Percentiles rank a stretch among this genome's conserved stretches.
Evolutionary conservation across 1,139 yeast species (phyloP).

Genomic region (Candida buenavistaensis): DNA sequence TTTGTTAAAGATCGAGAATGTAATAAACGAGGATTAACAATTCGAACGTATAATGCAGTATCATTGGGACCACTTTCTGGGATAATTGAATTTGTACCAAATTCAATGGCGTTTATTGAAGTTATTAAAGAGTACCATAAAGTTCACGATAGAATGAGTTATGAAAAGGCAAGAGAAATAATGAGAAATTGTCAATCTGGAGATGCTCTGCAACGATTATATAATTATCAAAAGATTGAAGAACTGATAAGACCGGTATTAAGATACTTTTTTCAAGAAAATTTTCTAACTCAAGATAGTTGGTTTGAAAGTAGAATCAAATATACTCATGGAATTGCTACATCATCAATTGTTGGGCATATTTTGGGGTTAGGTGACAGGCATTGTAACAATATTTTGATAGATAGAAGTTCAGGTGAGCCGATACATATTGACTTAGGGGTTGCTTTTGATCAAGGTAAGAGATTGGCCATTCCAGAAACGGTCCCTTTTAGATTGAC

Average conservation of each 20-base stretch:
- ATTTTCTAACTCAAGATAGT: slow-evolving; percentile 61
- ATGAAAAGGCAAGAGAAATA: slow-evolving; percentile 59
- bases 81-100: slow-evolving; percentile 82
- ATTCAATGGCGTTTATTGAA: slow-evolving; percentile 72
- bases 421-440: slow-evolving; percentile 96
- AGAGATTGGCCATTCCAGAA: slow-evolving; percentile 81
- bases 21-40: slow-evolving; percentile 52
- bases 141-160: slow-evolving; percentile 38
- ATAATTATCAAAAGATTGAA: slow-evolving; percentile 53
- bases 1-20: slow-evolving; percentile 59
- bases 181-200: slow-evolving; percentile 62
- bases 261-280: slow-evolving; percentile 66
- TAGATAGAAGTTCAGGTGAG: slow-evolving; percentile 82
- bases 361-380: slow-evolving; percentile 93
- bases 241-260: slow-evolving; percentile 63
- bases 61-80: slow-evolving; percentile 91
- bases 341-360: slow-evolving; percentile 83
- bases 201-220: slow-evolving; percentile 45
- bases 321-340: slow-evolving; percentile 81
- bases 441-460: slow-evolving; percentile 94
- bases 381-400: slow-evolving; percentile 83
- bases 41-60: slow-evolving; percentile 85
- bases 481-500: slow-evolving; percentile 91
- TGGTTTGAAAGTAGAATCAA: slow-evolving; percentile 72
- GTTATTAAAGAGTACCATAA: slow-evolving; percentile 61